phyloP scores from a whole-genome alignment of 202 grass and related monocot genomes.

The Panicum hallii region DNA sequence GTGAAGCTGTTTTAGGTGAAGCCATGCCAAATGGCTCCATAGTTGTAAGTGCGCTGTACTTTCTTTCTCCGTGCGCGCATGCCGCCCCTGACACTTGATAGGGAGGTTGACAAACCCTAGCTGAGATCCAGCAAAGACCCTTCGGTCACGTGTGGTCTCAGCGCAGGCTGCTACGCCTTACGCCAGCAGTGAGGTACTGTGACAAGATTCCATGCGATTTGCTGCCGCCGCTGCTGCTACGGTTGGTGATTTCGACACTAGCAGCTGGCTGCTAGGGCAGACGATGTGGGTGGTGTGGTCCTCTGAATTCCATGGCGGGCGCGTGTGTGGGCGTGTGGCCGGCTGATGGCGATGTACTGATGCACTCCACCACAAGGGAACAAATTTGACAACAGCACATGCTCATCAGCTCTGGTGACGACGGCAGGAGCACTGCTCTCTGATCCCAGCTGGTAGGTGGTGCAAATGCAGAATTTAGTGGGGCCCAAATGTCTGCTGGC shows the following conservation, averaged over 20 bases:
- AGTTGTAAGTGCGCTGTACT: background rate
- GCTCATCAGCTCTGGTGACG: background rate
- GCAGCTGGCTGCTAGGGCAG: background rate
- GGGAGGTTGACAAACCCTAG: conserved; percentile 27
- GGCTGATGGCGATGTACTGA: conserved; percentile 49
- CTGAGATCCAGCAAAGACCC: no score
- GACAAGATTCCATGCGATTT: conserved; percentile 48
- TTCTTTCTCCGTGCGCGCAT: background rate
- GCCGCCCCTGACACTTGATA: background rate
- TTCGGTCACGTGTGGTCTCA: conserved; percentile 20
- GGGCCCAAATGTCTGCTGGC: background rate
- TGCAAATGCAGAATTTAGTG: background rate
- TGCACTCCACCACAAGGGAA: conserved; percentile 49
- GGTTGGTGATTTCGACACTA: conserved; percentile 46
- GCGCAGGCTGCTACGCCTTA: conserved; percentile 2
- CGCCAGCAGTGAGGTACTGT: conserved; percentile 35
- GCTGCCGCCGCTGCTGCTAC: conserved; percentile 16
- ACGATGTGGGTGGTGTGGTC: conserved; percentile 19
- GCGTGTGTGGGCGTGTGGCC: background rate
- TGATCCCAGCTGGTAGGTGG: background rate
- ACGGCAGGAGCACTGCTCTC: background rate
- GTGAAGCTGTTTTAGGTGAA: no score
- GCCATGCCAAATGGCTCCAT: no score
- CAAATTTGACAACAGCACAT: conserved; percentile 45
- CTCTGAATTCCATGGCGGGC: conserved; percentile 25